These are phyloP conservation scores for Annona squamosa DNA, from an alignment of 164 flowering plant species.

Conservation along the genomic window DNA sequence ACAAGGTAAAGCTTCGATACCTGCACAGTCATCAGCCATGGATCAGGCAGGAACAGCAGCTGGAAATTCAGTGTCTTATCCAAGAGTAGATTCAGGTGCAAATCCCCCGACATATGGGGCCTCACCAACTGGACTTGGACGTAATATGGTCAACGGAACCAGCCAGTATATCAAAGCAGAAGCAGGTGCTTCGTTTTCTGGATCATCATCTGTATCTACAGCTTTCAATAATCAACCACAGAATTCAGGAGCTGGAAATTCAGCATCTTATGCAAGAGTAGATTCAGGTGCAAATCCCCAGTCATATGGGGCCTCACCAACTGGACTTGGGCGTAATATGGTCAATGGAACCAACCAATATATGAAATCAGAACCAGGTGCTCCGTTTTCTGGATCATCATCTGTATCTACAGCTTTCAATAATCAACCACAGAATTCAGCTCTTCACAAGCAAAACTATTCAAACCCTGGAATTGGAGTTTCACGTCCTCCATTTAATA, in stretches of 20 bases:
- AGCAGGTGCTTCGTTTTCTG: not conserved
- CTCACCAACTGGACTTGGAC: conserved; percentile 11
- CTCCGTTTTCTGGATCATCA: not conserved
- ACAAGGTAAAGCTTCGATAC: conserved; percentile 27
- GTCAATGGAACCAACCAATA: conserved; percentile 19
- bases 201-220: not conserved
- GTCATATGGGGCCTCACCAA: conserved; percentile 25
- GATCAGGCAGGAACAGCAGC: conserved; percentile 29
- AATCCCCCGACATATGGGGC: conserved; percentile 27
- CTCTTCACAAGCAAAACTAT: conserved; percentile 22
- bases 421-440: conserved; percentile 3
- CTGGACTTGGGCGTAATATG: conserved; percentile 30
- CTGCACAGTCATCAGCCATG: conserved; percentile 26
- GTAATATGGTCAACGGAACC: conserved; percentile 16
- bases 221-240: conserved; percentile 6
- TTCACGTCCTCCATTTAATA: conserved; percentile 30
- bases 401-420: not conserved
- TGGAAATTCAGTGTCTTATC: conserved; percentile 29
- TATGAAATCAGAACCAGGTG: conserved; percentile 27
- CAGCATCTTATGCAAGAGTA: conserved; percentile 21
- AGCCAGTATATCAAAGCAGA: conserved; percentile 29
- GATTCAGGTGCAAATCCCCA: conserved; percentile 23
- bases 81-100: not conserved
- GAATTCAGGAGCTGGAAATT: not conserved
- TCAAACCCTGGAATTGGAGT: conserved; percentile 20